Evolutionary conservation across 164 flowering plant species (phyloP).

Genomic region (Umbilicus rupestris): DNA sequence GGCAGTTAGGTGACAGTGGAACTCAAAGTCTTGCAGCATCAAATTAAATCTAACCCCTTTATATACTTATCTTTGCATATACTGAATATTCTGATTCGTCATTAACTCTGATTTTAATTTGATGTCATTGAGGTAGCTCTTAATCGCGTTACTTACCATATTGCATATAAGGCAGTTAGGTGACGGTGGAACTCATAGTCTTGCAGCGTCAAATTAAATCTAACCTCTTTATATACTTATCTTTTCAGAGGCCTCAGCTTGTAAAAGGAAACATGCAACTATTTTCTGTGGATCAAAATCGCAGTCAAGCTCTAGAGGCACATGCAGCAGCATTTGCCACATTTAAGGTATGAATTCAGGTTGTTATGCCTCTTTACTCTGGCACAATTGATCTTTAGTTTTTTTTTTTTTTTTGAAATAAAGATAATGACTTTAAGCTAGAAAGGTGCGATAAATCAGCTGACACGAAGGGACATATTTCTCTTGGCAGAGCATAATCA

Average conservation of each 20-base stretch:
- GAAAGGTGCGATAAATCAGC: too few species aligned
- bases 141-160: background rate
- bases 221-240: background rate
- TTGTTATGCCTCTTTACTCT: background rate
- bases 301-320: constrained; percentile 99
- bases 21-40: background rate
- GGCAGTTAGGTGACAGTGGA: background rate
- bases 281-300: constrained; percentile 94
- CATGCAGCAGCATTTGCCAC: constrained; percentile 96
- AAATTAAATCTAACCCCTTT: background rate
- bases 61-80: background rate
- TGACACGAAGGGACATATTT: too few species aligned
- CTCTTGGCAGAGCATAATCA: too few species aligned
- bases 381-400: background rate
- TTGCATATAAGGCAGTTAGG: background rate
- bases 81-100: background rate
- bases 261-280: constrained; percentile 99
- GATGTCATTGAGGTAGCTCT: background rate
- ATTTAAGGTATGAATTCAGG: constrained; percentile 45
- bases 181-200: background rate
- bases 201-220: background rate
- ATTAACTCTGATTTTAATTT: background rate
- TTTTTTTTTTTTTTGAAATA: too few species aligned
- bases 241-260: constrained; percentile 76
- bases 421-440: too few species aligned